These are phyloP conservation scores for Hypomyces perniciosus DNA, from an alignment of 2,329 filamentous ascomycete genomes.

Conservation along the genomic window DNA sequence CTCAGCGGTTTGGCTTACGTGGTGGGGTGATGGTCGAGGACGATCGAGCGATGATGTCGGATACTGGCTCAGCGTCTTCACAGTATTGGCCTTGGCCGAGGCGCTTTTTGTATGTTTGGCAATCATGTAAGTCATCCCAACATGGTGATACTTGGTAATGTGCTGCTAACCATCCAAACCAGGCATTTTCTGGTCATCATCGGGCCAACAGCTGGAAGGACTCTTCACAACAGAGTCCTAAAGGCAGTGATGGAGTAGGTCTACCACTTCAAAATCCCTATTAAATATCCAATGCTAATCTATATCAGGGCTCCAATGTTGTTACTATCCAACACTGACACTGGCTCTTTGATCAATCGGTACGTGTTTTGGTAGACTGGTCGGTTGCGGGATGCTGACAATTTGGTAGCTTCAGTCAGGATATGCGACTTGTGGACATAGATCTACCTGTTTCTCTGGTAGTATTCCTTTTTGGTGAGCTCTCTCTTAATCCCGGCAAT, in stretches of 20 bases:
- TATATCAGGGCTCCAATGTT: constrained; percentile 20
- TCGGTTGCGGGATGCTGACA: neutral
- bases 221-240: constrained; percentile 20
- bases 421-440: constrained; percentile 35
- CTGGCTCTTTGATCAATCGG: constrained; percentile 25
- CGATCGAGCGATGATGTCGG: constrained; percentile 20
- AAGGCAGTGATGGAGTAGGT: constrained; percentile 21
- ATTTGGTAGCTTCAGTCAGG: constrained; percentile 33
- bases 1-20: constrained; percentile 25
- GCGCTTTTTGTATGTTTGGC: constrained; percentile 19
- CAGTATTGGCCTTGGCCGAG: constrained; percentile 20
- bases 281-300: neutral
- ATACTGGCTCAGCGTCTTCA: constrained; percentile 26
- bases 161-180: constrained; percentile 7
- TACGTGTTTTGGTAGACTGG: constrained; percentile 4
- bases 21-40: constrained; percentile 26
- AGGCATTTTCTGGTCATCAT: constrained; percentile 23
- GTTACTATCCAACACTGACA: constrained; percentile 23
- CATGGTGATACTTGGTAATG: too few relatives aligned
- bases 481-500: too few relatives aligned
- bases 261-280: accelerated
- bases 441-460: constrained; percentile 27
- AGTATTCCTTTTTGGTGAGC: constrained; percentile 23
- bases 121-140: constrained; percentile 19
- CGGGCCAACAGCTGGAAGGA: constrained; percentile 20